Conservation (phyloP, 441 rosid species). For the Geranium incanum region DNA sequence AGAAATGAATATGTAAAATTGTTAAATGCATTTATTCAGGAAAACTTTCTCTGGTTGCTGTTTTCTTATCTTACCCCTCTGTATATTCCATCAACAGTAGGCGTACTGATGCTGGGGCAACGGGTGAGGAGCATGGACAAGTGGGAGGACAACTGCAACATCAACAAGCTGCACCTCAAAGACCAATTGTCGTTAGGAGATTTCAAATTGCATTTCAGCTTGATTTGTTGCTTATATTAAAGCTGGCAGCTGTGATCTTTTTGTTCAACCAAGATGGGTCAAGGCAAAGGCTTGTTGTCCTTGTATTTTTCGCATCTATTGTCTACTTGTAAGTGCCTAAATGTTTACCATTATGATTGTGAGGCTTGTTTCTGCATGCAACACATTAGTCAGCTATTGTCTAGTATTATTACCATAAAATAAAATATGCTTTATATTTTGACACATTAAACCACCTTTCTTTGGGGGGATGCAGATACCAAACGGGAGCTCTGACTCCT, state of each 20-base stretch:
- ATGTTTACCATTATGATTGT: constrained; percentile 1
- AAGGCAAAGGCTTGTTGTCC: constrained; percentile 71
- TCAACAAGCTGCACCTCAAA: constrained; percentile 53
- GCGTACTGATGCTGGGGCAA: constrained; percentile 34
- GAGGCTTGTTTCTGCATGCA: constrained; percentile 9
- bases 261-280: constrained; percentile 98
- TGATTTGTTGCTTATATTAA: constrained; percentile 74
- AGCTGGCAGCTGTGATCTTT: constrained; percentile 86
- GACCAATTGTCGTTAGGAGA: constrained; percentile 65
- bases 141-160: constrained; percentile 38
- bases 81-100: constrained; percentile 27
- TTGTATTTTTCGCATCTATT: constrained; percentile 69
- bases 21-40: background rate
- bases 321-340: constrained; percentile 67
- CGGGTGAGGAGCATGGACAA: constrained; percentile 42
- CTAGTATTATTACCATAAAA: background rate
- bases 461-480: constrained; percentile 50
- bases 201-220: constrained; percentile 89
- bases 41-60: background rate
- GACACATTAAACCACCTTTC: background rate
- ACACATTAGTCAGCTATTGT: constrained; percentile 4
- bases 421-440: background rate
- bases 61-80: constrained; percentile 7
- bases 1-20: background rate
- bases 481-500: constrained; percentile 94